These are phyloP conservation scores for Aspergillus sp. DNA, from an alignment of 2,329 filamentous ascomycete species.

Conservation along the genomic window DNA sequence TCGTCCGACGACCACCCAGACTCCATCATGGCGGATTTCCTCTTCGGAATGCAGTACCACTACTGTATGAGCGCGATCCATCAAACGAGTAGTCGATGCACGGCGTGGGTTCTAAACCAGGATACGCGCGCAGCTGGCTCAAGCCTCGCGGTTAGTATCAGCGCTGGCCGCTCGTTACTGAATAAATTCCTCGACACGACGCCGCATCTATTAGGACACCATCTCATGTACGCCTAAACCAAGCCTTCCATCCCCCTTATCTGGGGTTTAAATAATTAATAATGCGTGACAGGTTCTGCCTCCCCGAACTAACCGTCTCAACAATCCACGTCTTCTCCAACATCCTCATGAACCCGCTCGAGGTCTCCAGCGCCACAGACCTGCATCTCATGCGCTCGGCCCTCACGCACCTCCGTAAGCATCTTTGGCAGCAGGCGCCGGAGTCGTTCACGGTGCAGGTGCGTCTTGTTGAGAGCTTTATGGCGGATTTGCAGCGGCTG, in stretches of 20 bases:
- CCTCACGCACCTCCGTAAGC: not conserved
- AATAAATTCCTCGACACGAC: not conserved
- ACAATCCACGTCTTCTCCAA: constrained; percentile 13
- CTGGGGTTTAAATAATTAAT: not conserved
- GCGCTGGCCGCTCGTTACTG: constrained; percentile 13
- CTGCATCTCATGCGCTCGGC: constrained; percentile 4
- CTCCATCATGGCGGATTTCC: not conserved
- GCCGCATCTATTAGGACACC: not conserved
- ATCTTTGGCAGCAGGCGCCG: constrained; percentile 3
- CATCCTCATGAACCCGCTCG: constrained; percentile 9
- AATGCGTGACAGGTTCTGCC: constrained; percentile 1
- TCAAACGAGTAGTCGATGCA: constrained; percentile 14
- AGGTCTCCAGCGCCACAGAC: not conserved
- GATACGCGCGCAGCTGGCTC: constrained; percentile 8
- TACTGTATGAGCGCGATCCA: constrained; percentile 16
- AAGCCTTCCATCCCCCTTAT: no score
- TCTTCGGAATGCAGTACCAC: constrained; percentile 13
- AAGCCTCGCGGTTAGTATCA: constrained; percentile 11
- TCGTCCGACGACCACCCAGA: no score
- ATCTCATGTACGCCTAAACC: not conserved
- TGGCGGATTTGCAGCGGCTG: constrained; percentile 8
- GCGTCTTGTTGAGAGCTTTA: constrained; percentile 7
- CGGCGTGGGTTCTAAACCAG: constrained; percentile 9
- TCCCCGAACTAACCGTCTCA: constrained; percentile 6
- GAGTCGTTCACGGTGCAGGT: constrained; percentile 1